Evolutionary conservation across 163 green algal species (phyloP).

Genomic region (Scenedesmus sp.): DNA sequence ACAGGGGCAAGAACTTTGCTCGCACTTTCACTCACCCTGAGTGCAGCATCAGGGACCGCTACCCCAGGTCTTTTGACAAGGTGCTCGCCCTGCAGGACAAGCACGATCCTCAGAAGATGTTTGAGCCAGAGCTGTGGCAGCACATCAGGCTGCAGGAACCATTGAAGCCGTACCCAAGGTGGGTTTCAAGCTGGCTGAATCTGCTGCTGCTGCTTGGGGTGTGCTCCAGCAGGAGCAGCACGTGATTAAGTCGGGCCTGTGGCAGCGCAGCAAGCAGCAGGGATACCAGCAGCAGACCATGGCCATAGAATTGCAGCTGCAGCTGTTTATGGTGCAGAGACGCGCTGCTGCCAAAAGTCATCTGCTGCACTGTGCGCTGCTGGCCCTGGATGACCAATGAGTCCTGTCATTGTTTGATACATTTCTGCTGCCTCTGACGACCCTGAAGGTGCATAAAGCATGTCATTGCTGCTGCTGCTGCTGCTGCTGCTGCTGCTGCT

Average conservation of each 20-base stretch:
- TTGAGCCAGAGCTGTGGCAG: constrained; percentile 51
- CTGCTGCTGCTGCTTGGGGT: background rate
- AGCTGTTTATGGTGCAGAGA: too few relatives aligned
- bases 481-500: constrained; percentile 2
- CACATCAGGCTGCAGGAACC: background rate
- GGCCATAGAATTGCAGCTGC: too few relatives aligned
- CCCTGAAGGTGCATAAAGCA: too few relatives aligned
- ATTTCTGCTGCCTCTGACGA: background rate
- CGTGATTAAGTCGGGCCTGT: background rate
- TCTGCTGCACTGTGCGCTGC: too few relatives aligned
- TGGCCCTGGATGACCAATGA: too few relatives aligned
- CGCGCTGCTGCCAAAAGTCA: too few relatives aligned
- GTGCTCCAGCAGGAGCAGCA: too few relatives aligned
- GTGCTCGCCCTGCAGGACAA: constrained; percentile 17
- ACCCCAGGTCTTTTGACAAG: constrained; percentile 2
- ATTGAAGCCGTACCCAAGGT: constrained; percentile 4
- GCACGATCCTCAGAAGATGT: constrained; percentile 43
- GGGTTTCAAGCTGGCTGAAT: too few relatives aligned
- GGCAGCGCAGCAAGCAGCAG: background rate
- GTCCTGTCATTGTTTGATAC: too few relatives aligned
- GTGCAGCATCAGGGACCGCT: constrained; percentile 29
- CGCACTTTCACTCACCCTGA: constrained; percentile 48
- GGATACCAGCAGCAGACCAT: background rate
- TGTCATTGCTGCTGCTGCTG: background rate
- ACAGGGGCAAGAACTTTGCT: constrained; percentile 45